Conservation (phyloP, 139 green algal species). For the Chlamydomonas asymmetrica region DNA sequence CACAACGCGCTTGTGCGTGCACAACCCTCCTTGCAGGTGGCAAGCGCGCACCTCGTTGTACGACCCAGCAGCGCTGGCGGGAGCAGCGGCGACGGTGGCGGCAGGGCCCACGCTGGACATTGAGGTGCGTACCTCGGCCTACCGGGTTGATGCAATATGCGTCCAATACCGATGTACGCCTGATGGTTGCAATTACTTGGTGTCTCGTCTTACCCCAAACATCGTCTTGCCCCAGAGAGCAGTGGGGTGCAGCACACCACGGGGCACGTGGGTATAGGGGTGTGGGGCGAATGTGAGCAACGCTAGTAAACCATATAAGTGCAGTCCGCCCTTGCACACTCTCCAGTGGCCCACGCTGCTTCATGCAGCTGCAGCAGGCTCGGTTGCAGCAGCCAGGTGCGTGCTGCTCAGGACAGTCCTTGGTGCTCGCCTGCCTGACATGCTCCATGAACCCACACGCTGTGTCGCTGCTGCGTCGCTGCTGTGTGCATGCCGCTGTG, state of each 20-base stretch:
- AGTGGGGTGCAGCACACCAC: neutral
- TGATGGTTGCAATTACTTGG: no score
- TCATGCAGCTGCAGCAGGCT: neutral
- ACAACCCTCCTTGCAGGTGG: no score
- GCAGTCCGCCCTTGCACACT: no score
- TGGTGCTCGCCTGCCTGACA: neutral
- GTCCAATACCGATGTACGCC: no score
- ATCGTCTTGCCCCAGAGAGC: neutral
- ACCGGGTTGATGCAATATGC: no score
- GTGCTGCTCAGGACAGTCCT: neutral
- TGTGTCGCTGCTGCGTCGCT: neutral
- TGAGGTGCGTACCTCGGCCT: neutral
- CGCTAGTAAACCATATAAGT: no score
- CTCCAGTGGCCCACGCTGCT: no score
- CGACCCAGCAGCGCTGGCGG: neutral
- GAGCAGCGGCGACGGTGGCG: neutral
- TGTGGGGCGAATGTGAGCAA: no score
- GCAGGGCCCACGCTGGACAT: neutral
- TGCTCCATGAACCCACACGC: neutral
- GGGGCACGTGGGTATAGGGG: neutral
- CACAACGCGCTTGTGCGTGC: no score
- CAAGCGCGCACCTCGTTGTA: slow-evolving; percentile 23
- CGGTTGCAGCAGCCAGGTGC: neutral
- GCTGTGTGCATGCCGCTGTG: neutral
- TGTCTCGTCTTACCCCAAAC: no score